Conservation (phyloP, 345 rosid genomes). For the Jatropha curcas region DNA sequence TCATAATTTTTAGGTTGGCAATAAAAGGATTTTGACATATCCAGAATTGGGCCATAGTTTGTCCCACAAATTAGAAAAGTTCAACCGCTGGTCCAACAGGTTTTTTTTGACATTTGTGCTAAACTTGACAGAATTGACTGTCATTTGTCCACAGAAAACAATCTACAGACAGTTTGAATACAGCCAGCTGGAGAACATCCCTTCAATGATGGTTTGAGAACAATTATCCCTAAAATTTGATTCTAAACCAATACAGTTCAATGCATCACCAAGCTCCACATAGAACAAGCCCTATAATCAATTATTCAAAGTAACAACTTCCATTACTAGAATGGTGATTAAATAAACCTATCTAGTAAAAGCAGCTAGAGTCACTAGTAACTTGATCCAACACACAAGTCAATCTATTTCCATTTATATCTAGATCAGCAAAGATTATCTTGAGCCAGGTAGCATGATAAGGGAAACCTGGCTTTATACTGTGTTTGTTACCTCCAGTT, state of each 20-base stretch:
- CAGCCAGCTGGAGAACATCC: neutral
- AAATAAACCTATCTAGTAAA: neutral
- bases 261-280: neutral
- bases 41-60: neutral
- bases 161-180: neutral
- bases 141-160: neutral
- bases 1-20: neutral
- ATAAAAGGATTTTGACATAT: neutral
- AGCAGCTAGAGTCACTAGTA: neutral
- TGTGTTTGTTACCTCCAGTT: neutral
- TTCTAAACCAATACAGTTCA: neutral
- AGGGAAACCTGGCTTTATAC: neutral
- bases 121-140: neutral
- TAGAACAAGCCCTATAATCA: neutral
- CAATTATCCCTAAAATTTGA: neutral
- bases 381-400: neutral
- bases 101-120: neutral
- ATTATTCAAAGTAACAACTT: neutral
- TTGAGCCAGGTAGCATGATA: neutral
- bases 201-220: neutral
- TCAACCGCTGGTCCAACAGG: neutral
- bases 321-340: neutral
- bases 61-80: constrained; percentile 1
- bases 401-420: neutral
- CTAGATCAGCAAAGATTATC: neutral